Conservation (phyloP, 2,329 filamentous ascomycete genomes). For the Colletotrichum limetticola region DNA sequence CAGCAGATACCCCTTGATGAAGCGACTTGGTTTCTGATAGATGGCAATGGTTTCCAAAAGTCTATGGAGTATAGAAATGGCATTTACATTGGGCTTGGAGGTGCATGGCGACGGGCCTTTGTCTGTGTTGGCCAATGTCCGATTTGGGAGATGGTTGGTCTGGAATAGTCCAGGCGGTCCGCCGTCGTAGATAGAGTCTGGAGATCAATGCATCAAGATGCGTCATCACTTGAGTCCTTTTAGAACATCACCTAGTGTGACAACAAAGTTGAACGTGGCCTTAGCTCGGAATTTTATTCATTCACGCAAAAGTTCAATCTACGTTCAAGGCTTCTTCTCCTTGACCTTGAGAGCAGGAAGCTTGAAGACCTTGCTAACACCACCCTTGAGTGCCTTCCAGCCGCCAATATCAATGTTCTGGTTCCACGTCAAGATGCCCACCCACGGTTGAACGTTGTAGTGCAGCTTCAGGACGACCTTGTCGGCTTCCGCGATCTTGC, state of each 20-base stretch:
- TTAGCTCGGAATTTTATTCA: not conserved
- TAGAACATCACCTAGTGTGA: not conserved
- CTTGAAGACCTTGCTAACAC: slow-evolving; percentile 71
- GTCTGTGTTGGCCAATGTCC: not conserved
- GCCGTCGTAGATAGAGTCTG: not conserved
- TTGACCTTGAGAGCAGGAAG: slow-evolving; percentile 76
- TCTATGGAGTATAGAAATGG: not conserved
- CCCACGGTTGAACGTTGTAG: slow-evolving; percentile 99
- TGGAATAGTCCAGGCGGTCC: not conserved
- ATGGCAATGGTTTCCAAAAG: not conserved
- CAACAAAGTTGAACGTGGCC: not conserved
- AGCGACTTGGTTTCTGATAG: slow-evolving; percentile 28
- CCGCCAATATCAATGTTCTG: slow-evolving; percentile 63
- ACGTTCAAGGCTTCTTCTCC: slow-evolving; percentile 42
- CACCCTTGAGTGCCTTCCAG: slow-evolving; percentile 75
- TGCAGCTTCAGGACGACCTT: slow-evolving; percentile 84
- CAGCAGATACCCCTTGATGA: slow-evolving; percentile 23
- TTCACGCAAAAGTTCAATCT: not conserved
- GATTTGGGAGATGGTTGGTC: not conserved
- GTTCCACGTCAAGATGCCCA: slow-evolving; percentile 88
- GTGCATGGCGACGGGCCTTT: not conserved
- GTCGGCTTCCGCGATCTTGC: slow-evolving; percentile 77
- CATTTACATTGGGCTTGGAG: not conserved
- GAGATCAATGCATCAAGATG: not conserved
- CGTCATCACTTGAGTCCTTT: not conserved